A percentile compares a stretch with the other conserved stretches of the same genome.
These are phyloP conservation scores for Mucor saturninus DNA, from an alignment of 371 early-diverging fungal species.

Conservation along the genomic window DNA sequence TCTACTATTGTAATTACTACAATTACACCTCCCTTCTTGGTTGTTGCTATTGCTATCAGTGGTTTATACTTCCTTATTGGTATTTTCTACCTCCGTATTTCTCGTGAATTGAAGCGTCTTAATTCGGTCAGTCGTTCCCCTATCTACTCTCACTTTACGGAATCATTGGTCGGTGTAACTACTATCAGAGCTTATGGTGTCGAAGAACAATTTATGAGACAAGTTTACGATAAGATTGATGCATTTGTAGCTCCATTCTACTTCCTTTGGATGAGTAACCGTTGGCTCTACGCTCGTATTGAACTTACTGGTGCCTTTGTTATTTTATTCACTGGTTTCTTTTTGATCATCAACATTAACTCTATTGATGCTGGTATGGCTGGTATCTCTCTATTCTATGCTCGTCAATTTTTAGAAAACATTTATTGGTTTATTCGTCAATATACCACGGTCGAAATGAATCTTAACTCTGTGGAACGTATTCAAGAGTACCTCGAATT, in stretches of 20 bases:
- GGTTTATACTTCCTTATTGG: conserved; percentile 48
- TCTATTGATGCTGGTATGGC: conserved; percentile 80
- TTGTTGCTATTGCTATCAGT: conserved; percentile 39
- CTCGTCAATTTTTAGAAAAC: conserved; percentile 64
- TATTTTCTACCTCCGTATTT: conserved; percentile 66
- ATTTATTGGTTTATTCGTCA: conserved; percentile 54
- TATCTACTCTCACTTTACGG: conserved; percentile 76
- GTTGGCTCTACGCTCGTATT: conserved; percentile 81
- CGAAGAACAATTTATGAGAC: conserved; percentile 61
- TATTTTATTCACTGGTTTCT: conserved; percentile 68
- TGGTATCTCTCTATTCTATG: conserved; percentile 82
- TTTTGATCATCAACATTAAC: conserved; percentile 55
- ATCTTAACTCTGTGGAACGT: conserved; percentile 86
- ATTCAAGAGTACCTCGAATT: conserved; percentile 76
- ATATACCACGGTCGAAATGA: conserved; percentile 81
- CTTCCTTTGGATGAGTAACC: conserved; percentile 82
- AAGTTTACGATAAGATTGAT: conserved; percentile 63
- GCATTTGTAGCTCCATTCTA: conserved; percentile 77
- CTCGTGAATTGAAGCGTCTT: conserved; percentile 82
- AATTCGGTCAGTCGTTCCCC: conserved; percentile 79
- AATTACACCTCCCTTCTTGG: conserved; percentile 65
- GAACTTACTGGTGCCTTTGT: conserved; percentile 75
- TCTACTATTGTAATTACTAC: conserved; percentile 66
- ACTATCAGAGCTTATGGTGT: conserved; percentile 78
- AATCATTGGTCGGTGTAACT: conserved; percentile 66